These are phyloP conservation scores for Durotheca rogersii DNA, from an alignment of 495 filamentous ascomycete species.

Conservation along the genomic window DNA sequence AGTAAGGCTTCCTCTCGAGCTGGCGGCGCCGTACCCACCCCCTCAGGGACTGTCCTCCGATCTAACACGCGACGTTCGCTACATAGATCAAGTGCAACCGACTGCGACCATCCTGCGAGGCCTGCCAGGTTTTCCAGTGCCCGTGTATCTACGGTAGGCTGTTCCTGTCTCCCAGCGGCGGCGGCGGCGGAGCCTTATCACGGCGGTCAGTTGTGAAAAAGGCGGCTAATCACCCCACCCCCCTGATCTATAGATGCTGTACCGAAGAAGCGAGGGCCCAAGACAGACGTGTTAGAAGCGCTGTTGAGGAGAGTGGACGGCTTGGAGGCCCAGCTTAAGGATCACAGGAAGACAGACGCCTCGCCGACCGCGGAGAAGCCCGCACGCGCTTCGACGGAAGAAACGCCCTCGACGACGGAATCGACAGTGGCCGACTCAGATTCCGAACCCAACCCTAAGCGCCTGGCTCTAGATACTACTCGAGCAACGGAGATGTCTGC, in stretches of 20 bases:
- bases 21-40: conserved; percentile 4
- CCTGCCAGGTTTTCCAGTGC: conserved; percentile 84
- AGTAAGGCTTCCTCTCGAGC: conserved; percentile 44
- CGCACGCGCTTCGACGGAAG: conserved; percentile 8
- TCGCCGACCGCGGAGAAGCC: conserved; percentile 42
- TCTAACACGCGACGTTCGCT: conserved; percentile 26
- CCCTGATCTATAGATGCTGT: conserved; percentile 64
- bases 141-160: conserved; percentile 79
- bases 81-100: conserved; percentile 86
- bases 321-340: conserved; percentile 74
- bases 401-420: conserved; percentile 7
- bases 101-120: conserved; percentile 77
- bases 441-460: conserved; percentile 31
- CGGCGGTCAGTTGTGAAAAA: not conserved
- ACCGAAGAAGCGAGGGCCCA: conserved; percentile 84
- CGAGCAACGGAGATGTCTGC: conserved; percentile 26
- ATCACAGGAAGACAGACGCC: conserved; percentile 55
- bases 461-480: conserved; percentile 20
- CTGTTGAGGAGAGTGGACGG: conserved; percentile 81
- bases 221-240: conserved; percentile 22
- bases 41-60: conserved; percentile 3
- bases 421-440: conserved; percentile 4
- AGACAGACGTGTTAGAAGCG: conserved; percentile 84
- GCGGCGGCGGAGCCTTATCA: not conserved
- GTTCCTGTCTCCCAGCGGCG: not conserved